Conservation (phyloP, 768 basidiomycete species). For the Leccinum arenicola region DNA sequence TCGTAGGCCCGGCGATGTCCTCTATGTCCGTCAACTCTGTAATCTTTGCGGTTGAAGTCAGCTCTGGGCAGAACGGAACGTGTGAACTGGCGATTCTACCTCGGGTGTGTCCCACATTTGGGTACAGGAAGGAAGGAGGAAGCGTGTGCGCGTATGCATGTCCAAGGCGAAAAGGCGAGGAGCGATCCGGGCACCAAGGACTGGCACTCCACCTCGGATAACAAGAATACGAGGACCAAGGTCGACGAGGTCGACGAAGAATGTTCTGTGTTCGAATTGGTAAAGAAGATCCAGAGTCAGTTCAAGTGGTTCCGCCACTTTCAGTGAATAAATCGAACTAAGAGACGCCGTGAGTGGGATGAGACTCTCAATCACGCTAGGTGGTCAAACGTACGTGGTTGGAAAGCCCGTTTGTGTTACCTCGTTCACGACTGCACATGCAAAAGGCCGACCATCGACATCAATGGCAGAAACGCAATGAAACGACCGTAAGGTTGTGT, state of each 20-base stretch:
- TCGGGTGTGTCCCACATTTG: neutral
- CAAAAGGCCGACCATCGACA: conserved; percentile 13
- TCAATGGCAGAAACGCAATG: conserved; percentile 12
- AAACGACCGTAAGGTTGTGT: neutral
- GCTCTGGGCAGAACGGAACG: neutral
- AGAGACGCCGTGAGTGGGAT: neutral
- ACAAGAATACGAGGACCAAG: conserved; percentile 18
- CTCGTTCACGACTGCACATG: conserved; percentile 14
- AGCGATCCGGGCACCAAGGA: neutral
- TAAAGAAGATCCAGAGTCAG: conserved; percentile 12
- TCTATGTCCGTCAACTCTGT: neutral
- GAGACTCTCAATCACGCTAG: neutral
- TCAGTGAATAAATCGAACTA: conserved; percentile 14
- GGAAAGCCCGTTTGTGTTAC: neutral
- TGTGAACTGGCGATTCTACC: conserved; percentile 1
- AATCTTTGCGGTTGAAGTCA: neutral
- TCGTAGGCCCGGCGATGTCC: neutral
- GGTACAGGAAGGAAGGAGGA: neutral
- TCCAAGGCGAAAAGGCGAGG: conserved; percentile 12
- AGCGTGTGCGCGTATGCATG: conserved; percentile 10
- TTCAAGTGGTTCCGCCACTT: neutral
- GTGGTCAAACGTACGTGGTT: neutral
- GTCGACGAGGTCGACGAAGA: neutral
- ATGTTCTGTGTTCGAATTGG: conserved; percentile 6
- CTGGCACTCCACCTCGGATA: neutral